phyloP scores from a whole-genome alignment of 345 rosid genomes.

The Geranium brycei region DNA sequence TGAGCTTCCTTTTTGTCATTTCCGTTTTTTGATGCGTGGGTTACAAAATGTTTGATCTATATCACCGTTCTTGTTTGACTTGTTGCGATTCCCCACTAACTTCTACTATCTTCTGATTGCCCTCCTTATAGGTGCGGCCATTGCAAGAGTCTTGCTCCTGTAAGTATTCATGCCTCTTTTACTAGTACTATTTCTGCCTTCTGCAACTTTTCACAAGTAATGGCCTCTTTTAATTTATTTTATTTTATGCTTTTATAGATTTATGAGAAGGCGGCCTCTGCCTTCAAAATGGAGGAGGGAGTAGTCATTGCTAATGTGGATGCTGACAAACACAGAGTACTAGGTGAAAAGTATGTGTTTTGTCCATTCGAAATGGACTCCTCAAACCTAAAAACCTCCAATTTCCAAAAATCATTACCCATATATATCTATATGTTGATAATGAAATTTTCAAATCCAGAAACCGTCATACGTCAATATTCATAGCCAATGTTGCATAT shows the following conservation, averaged over 20 bases:
- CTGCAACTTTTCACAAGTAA: background rate
- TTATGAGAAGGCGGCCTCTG: constrained; percentile 82
- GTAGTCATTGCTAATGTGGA: constrained; percentile 87
- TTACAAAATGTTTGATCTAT: constrained; percentile 4
- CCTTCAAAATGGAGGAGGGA: constrained; percentile 59
- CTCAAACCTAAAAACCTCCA: too few species aligned
- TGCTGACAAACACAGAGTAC: constrained; percentile 72
- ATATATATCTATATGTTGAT: background rate
- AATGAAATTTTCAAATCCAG: background rate
- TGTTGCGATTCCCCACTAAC: too few species aligned
- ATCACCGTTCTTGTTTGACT: background rate
- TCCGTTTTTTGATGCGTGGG: background rate
- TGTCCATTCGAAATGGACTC: too few species aligned
- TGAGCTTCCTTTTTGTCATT: constrained; percentile 15
- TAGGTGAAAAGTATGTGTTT: constrained; percentile 62
- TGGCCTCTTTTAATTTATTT: constrained; percentile 5
- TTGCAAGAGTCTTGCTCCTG: constrained; percentile 95
- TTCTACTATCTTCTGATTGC: background rate
- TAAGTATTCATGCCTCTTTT: constrained; percentile 22
- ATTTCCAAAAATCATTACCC: too few species aligned
- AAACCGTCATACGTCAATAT: background rate
- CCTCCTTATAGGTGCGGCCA: constrained; percentile 83
- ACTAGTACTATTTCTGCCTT: background rate
- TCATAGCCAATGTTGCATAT: background rate
- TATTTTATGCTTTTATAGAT: constrained; percentile 24